Percentiles rank a stretch among this genome's conserved stretches.
Conservation (phyloP, 208 protist species). For the Leptomonas pyrrhocoris region DNA sequence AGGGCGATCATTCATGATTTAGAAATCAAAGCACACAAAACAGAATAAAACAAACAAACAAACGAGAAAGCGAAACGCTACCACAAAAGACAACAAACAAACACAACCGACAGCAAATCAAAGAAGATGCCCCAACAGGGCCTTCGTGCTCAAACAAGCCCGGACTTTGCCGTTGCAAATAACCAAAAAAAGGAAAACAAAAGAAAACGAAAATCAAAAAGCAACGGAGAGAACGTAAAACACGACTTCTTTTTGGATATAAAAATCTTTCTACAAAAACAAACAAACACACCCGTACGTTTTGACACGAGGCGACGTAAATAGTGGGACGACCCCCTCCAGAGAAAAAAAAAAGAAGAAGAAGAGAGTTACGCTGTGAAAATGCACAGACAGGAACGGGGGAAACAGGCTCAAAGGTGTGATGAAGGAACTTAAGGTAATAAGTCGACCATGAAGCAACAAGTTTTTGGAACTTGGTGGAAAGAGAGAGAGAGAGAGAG, state of each 20-base stretch:
- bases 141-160: no score
- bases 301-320: no score
- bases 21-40: conserved; percentile 26
- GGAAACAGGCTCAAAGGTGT: neutral
- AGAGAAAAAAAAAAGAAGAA: conserved; percentile 11
- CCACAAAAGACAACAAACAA: no score
- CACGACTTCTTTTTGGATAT: neutral
- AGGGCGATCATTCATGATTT: conserved; percentile 8
- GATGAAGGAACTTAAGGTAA: no score
- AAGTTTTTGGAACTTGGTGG: no score
- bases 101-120: no score
- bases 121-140: no score
- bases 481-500: no score
- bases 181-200: neutral
- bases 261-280: neutral
- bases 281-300: neutral
- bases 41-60: conserved; percentile 12
- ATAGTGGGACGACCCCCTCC: neutral
- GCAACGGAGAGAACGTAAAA: no score
- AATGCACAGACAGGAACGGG: neutral
- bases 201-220: neutral
- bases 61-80: neutral
- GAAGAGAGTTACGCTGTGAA: neutral
- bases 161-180: neutral
- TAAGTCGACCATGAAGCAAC: no score